A percentile compares a stretch with the other conserved stretches of the same genome.
These are phyloP conservation scores for Epichloe typhina DNA, from an alignment of 2,329 filamentous ascomycete genomes.

Conservation along the genomic window DNA sequence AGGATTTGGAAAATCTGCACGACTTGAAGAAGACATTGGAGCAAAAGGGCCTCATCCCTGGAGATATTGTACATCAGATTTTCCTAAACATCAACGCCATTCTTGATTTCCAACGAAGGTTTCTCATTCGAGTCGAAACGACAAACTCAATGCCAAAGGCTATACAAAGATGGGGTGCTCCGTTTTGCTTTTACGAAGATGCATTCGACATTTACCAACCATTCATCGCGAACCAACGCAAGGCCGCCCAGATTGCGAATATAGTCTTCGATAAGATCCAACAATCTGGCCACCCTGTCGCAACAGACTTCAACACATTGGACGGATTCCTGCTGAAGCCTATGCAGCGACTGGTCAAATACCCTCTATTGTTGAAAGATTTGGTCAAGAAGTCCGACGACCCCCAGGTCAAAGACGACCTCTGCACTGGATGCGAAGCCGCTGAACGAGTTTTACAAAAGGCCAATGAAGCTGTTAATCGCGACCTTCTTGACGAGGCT, in stretches of 20 bases:
- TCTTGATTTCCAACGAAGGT: slow-evolving; percentile 87
- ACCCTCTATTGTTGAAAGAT: slow-evolving; percentile 84
- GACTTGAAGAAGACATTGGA: slow-evolving; percentile 83
- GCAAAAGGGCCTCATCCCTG: slow-evolving; percentile 74
- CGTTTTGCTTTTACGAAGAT: slow-evolving; percentile 75
- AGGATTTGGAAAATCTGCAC: slow-evolving; percentile 89
- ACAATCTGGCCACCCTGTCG: slow-evolving; percentile 62
- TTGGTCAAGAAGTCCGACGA: slow-evolving; percentile 75
- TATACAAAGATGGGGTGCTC: slow-evolving; percentile 85
- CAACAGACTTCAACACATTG: slow-evolving; percentile 73
- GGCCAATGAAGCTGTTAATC: slow-evolving; percentile 83
- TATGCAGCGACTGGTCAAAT: slow-evolving; percentile 91
- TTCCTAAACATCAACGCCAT: slow-evolving; percentile 94
- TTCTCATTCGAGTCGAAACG: slow-evolving; percentile 90
- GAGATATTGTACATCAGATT: slow-evolving; percentile 84
- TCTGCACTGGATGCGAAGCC: slow-evolving; percentile 64
- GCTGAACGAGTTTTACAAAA: slow-evolving; percentile 70
- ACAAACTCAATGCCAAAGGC: slow-evolving; percentile 70
- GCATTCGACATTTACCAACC: slow-evolving; percentile 88
- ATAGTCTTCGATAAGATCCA: slow-evolving; percentile 79
- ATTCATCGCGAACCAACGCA: slow-evolving; percentile 92
- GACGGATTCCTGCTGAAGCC: slow-evolving; percentile 92
- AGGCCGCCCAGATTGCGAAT: slow-evolving; percentile 73
- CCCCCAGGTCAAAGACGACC: slow-evolving; percentile 55
- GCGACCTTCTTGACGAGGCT: slow-evolving; percentile 72